phyloP scores from a whole-genome alignment of 225 moss, liverwort and hornwort species.

The Marchantia paleacea region DNA sequence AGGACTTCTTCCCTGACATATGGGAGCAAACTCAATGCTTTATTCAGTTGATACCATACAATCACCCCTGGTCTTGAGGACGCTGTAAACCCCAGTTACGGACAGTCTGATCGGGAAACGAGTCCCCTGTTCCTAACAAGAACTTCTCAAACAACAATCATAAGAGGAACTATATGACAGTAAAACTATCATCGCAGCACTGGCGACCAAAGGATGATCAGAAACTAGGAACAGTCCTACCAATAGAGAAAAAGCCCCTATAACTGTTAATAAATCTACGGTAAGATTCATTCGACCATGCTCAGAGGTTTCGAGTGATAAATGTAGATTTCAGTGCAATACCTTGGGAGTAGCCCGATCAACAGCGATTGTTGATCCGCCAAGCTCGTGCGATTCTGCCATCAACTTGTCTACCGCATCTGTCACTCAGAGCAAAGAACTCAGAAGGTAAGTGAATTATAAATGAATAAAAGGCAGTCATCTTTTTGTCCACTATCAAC shows the following conservation, averaged over 20 bases:
- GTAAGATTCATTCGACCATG: background rate
- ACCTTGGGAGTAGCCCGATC: slow-evolving; percentile 94
- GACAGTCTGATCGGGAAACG: background rate
- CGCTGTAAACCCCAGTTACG: background rate
- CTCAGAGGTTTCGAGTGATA: background rate
- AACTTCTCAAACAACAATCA: background rate
- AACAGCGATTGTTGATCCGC: slow-evolving; percentile 87
- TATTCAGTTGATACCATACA: background rate
- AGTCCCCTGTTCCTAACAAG: background rate
- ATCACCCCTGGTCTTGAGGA: background rate
- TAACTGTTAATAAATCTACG: background rate
- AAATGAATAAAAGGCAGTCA: too few species aligned
- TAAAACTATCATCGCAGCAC: background rate
- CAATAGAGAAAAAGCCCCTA: background rate
- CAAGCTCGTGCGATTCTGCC: slow-evolving; percentile 92
- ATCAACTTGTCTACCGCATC: slow-evolving; percentile 93
- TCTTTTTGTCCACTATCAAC: too few species aligned
- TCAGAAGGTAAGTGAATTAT: background rate
- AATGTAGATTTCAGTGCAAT: background rate
- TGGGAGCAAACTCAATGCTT: slow-evolving; percentile 5
- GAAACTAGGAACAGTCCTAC: background rate
- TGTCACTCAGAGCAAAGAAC: slow-evolving; percentile 20
- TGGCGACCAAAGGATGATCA: background rate
- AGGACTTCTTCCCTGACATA: background rate
- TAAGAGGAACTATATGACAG: background rate